phyloP scores from a whole-genome alignment of 2,329 filamentous ascomycete species.

The Chrysosporium queenslandicum region DNA sequence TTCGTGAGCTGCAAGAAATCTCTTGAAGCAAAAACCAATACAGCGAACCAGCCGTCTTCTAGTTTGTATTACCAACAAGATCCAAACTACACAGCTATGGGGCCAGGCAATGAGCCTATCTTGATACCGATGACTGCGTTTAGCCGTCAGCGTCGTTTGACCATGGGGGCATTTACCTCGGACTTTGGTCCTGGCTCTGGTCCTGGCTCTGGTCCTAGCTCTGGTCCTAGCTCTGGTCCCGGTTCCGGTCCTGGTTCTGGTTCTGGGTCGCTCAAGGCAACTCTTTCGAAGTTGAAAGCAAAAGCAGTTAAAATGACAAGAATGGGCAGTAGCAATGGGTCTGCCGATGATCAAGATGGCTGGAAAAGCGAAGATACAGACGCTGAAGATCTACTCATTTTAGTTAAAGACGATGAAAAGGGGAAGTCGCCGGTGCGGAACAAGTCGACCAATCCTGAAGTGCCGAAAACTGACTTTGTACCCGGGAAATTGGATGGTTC shows the following conservation, averaged over 20 bases:
- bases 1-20: slow-evolving; percentile 45
- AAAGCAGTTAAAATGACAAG: neutral
- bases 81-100: slow-evolving; percentile 31
- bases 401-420: slow-evolving; percentile 20
- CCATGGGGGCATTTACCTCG: too few relatives aligned
- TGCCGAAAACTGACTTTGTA: slow-evolving; percentile 49
- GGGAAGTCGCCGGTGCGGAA: slow-evolving; percentile 6
- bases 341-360: neutral
- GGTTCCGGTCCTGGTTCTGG: too few relatives aligned
- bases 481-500: slow-evolving; percentile 56
- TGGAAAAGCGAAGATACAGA: slow-evolving; percentile 40
- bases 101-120: slow-evolving; percentile 31
- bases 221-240: too few relatives aligned
- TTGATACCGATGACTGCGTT: slow-evolving; percentile 46
- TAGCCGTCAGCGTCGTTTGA: slow-evolving; percentile 35
- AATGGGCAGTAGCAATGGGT: neutral
- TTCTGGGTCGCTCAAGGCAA: neutral
- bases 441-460: neutral
- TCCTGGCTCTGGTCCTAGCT: too few relatives aligned
- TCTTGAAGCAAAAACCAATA: neutral
- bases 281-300: neutral
- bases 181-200: too few relatives aligned
- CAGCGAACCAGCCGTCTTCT: neutral
- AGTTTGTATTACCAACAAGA: slow-evolving; percentile 30
- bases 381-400: slow-evolving; percentile 36